Evolutionary conservation across 2,329 filamentous ascomycete genomes (phyloP), one percentile per base, ranked within the genome.

Genomic region (Microsporum audouinii): DNA sequence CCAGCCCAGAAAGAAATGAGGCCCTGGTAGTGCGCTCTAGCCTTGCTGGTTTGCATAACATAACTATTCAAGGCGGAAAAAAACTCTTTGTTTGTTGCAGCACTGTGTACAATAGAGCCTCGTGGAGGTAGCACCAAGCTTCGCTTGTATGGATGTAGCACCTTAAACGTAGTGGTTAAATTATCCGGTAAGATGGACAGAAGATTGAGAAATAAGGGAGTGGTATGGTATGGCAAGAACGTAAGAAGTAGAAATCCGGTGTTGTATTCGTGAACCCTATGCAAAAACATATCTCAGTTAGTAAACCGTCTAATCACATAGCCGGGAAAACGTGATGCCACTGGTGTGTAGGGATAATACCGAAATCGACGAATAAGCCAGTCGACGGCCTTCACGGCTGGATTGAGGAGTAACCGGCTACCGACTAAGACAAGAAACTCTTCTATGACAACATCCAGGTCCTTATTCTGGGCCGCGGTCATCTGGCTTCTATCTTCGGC

Each of bases 331-430:
- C 38, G 33, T 59, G 59, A 58, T 36, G n/a, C 29, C 1, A 34
- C 47, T 14, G 38, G 38, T 53, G 31, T 39, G 68, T 80, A 64
- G 17, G 17, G 17, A 23, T 23, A 23, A 23, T 78, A 95, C 90
- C 87, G 85, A 70, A 97, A 99, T 69, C 92, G 82, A 69, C 94
- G 82, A 60, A 99, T 83, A 55, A 99, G 81, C 94, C 94, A 99
- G 77, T 99, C 95, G 41, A 97, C 80, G 14, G 91, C 86, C 75
- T 95, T 95, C 60, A 96, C 84, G 0, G 89, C 90, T 45, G 94
- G 92, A 77, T 87, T 91, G 36, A 99, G 79, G 65, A 92, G 80
- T 66, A 99, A 72, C 45, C 88, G 83, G 31, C 86, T 84, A 27
- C 89, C 88, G 8, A 88, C 85, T 12, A 97, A 80, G 36, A 86